Evolutionary conservation across 1,284 basidiomycete genomes (phyloP).

Genomic region (Agroathelia rolfsii): DNA sequence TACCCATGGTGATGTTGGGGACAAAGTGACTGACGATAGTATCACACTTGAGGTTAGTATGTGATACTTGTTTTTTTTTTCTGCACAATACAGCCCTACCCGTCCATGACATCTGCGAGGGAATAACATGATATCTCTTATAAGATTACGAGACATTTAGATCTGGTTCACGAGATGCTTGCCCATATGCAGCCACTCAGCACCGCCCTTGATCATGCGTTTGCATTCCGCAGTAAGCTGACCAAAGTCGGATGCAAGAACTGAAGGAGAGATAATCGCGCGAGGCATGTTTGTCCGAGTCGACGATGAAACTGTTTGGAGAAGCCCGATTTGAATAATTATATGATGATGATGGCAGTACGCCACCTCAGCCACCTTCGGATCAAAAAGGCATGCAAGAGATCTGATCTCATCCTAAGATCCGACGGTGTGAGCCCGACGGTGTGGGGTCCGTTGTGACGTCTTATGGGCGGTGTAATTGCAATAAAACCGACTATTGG

Average conservation of each 20-base stretch:
- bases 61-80: slow-evolving; percentile 1
- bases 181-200: slow-evolving; percentile 98
- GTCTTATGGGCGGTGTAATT: too few species aligned
- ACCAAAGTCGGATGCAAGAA: slow-evolving; percentile 91
- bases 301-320: too few species aligned
- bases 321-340: too few species aligned
- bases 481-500: too few species aligned
- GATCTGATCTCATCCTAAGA: too few species aligned
- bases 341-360: too few species aligned
- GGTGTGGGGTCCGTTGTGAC: too few species aligned
- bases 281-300: slow-evolving; percentile 74
- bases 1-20: slow-evolving; percentile 95
- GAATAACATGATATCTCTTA: slow-evolving; percentile 2
- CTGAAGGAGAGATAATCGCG: slow-evolving; percentile 85
- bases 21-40: slow-evolving; percentile 77
- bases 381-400: too few species aligned
- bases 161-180: slow-evolving; percentile 15
- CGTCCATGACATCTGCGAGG: slow-evolving; percentile 86
- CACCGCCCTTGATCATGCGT: slow-evolving; percentile 85
- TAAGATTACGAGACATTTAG: slow-evolving; percentile 6
- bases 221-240: slow-evolving; percentile 87
- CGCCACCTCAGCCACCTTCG: too few species aligned
- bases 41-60: slow-evolving; percentile 12
- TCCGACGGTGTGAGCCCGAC: too few species aligned
- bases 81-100: slow-evolving; percentile 36